Evolutionary conservation across 2,329 filamentous ascomycete species (phyloP), one percentile per base, ranked within the genome.

Genomic region (Juglanconis sp.): DNA sequence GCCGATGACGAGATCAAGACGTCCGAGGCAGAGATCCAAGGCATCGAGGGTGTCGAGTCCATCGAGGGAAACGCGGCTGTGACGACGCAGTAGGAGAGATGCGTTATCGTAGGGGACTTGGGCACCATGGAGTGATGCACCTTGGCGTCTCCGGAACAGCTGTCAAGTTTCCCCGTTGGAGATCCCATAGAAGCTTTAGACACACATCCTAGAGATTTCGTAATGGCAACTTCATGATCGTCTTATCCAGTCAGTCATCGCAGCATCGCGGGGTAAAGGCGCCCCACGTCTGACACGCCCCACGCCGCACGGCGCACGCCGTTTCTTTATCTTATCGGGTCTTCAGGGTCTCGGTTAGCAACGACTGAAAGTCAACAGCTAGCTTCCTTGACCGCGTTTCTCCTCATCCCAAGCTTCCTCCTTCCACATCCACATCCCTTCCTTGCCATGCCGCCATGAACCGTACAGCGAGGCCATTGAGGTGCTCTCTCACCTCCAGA

Each of bases 1-100:
- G 85, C 86, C 34, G 80, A 86, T 11, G 90, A 88, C 71, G 77
- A 82, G 15, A 79, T 96, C 60, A 76, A 76, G 42, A 84, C 88
- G 5, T 49, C 40, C 32, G 55, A 57, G 5, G 55, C 50, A n/a
- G 47, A 57, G 38, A 49, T 97, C 62, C 78, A 87, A 68, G 79
- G 77, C 62, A 84, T 89, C 77, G 85, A 91, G 65, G 82, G 92
- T 70, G 80, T 97, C 73, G 82, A 92, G 69, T 69, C 69, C 49
- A 89, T 96, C 61, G 94, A 98, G 82, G 69, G 75, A 61, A 92
- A 97, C 74, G 75, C 80, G 52, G 80, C 84, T 68, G 85, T 96
- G 63, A 86, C 67, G 68, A 95, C 84, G 7, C 88, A 94, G 81
- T 94, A 87, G 73, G 73, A 56, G 6, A 34, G 31, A 13, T 3